Evolutionary conservation across 345 rosid species (phyloP).

Genomic region (Syzygium oleosum): DNA sequence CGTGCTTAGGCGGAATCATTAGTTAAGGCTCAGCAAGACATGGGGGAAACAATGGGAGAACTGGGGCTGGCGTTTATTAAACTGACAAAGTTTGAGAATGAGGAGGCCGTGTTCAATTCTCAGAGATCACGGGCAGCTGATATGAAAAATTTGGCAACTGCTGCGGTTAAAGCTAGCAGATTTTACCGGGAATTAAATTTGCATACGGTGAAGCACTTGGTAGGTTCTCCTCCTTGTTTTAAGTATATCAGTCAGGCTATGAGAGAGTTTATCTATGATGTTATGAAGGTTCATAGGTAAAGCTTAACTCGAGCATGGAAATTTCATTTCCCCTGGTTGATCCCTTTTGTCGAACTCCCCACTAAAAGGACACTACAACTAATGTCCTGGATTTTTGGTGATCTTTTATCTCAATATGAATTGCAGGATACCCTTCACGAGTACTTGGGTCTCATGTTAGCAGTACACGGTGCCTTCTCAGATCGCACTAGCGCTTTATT

Average conservation of each 20-base stretch:
- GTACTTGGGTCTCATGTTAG: constrained; percentile 81
- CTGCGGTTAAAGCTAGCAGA: constrained; percentile 95
- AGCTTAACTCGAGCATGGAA: background rate
- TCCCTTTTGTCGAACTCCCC: background rate
- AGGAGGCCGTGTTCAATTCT: constrained; percentile 66
- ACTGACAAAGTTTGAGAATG: constrained; percentile 85
- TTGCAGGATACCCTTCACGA: constrained; percentile 87
- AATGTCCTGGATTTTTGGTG: background rate
- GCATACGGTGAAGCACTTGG: constrained; percentile 95
- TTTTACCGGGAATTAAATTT: constrained; percentile 82
- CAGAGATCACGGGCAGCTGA: constrained; percentile 75
- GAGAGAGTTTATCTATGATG: background rate
- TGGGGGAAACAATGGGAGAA: constrained; percentile 96
- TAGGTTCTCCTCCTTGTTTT: constrained; percentile 14
- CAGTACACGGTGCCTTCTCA: constrained; percentile 83
- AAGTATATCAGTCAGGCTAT: background rate
- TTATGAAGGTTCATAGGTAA: background rate
- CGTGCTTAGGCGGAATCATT: constrained; percentile 67
- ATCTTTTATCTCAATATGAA: background rate
- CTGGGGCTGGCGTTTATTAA: constrained; percentile 84
- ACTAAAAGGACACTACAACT: background rate
- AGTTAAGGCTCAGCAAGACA: constrained; percentile 96
- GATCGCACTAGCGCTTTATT: constrained; percentile 83
- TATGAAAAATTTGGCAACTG: constrained; percentile 89
- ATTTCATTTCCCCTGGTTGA: background rate